Conservation (phyloP, 495 filamentous ascomycete genomes). For the Aspergillus nidulans region DNA sequence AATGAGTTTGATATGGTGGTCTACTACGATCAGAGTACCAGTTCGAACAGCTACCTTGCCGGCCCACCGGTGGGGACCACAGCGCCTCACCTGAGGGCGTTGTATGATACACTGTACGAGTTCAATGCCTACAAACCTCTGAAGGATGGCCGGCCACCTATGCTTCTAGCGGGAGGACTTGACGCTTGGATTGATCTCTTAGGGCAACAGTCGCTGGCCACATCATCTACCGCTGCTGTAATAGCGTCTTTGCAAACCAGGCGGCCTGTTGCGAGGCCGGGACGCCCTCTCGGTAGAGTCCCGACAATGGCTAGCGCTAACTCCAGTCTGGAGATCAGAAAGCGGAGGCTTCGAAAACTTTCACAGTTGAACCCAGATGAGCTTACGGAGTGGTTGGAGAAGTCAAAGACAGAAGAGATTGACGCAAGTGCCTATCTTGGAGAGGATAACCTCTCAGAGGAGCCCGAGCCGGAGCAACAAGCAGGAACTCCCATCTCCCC, state of each 20-base stretch:
- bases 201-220: conserved; percentile 62
- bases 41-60: conserved; percentile 48
- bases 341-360: conserved; percentile 53
- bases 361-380: conserved; percentile 59
- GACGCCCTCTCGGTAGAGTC: conserved; percentile 47
- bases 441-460: conserved; percentile 35
- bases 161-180: conserved; percentile 75
- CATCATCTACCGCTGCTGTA: conserved; percentile 51
- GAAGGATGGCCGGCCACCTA: conserved; percentile 57
- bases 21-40: conserved; percentile 76
- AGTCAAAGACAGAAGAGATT: conserved; percentile 51
- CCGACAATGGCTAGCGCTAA: conserved; percentile 50
- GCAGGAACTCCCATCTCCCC: conserved; percentile 32
- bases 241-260: conserved; percentile 42
- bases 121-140: conserved; percentile 76
- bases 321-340: conserved; percentile 50
- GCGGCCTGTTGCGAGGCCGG: conserved; percentile 32
- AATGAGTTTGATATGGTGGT: conserved; percentile 82
- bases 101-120: conserved; percentile 75
- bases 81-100: conserved; percentile 57
- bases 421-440: conserved; percentile 41
- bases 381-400: conserved; percentile 56
- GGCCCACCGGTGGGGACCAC: conserved; percentile 44
- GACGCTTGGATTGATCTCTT: conserved; percentile 79
- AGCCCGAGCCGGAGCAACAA: conserved; percentile 31